Conservation (phyloP, 2,329 filamentous ascomycete genomes). For the Zasmidium citrigriseum region DNA sequence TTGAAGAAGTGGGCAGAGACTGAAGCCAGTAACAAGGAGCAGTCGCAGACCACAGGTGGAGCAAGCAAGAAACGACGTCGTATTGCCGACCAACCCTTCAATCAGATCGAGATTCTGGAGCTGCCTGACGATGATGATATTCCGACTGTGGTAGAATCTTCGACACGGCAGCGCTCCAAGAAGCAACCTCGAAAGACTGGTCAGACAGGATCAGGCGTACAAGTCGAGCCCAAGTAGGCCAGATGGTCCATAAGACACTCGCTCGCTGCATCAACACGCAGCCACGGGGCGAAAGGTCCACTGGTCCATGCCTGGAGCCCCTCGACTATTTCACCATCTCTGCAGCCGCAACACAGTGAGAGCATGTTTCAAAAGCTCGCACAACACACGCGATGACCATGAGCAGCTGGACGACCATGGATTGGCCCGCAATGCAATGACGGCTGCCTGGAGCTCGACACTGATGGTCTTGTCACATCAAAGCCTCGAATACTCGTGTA, state of each 20-base stretch:
- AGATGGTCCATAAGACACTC: neutral
- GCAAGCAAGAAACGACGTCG: constrained; percentile 30
- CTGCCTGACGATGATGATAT: constrained; percentile 15
- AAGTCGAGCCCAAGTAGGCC: neutral
- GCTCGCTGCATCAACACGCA: too few species aligned
- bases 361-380: too few species aligned
- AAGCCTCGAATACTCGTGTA: neutral
- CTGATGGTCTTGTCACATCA: too few species aligned
- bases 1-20: constrained; percentile 48
- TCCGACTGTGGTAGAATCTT: neutral
- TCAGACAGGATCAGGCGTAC: neutral
- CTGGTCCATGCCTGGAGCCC: too few species aligned
- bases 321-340: too few species aligned
- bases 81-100: constrained; percentile 18
- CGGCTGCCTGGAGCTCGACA: too few species aligned
- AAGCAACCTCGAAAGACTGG: constrained; percentile 4
- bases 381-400: too few species aligned
- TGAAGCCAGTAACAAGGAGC: constrained; percentile 21
- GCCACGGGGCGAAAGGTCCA: too few species aligned
- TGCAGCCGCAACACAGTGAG: too few species aligned
- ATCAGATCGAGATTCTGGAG: constrained; percentile 19
- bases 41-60: constrained; percentile 9
- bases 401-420: too few species aligned
- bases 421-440: too few species aligned
- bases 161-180: neutral